Evolutionary conservation across 2,329 filamentous ascomycete genomes (phyloP), one percentile per base, ranked within the genome.

Genomic region (Endothia cerciana): DNA sequence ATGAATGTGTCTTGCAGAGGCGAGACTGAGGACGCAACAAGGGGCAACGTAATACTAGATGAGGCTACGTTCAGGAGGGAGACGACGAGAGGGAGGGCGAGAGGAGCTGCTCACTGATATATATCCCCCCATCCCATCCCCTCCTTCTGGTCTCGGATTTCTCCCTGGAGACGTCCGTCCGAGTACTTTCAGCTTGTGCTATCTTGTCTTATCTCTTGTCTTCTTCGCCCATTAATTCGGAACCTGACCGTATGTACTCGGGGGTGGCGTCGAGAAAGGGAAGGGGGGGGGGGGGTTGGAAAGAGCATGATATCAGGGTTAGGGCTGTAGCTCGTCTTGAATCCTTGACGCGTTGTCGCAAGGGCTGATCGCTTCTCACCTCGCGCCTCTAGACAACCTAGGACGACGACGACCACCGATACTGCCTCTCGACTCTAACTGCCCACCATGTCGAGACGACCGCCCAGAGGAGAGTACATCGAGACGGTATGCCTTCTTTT

Each of bases 391-490:
- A 5, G 45, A 28, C 6, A 33, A n/a, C 25, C 28, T 51, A 55
- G 17, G 4, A n/a, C 2, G 15, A 47, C 22, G 41, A 38, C 55
- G 55, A n/a, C 41, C 33, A 45, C 30, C 15, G 22, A 45, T 36
- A 38, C 53, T 56, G 11, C 28, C 4, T 3, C 47, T 17, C 25
- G 22, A 51, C 19, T 22, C 86, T 71, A 89, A 49, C n/a, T 33
- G 51, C 57, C 69, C 76, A 83, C 65, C 17, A 93, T 93, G 91
- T 91, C 91, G 70, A 87, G 90, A 72, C 91, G 94, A 75, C 83
- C 89, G 60, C 84, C 87, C 11, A 97, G 93, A 79, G 92, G 92
- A 79, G 94, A 97, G 79, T 98, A 97, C 77, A 97, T 99, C 69
- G 94, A 97, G 80, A 99, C 95, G 63, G 94, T 97, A 85, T 73